Base-by-base conservation (phyloP, 2,329 filamentous ascomycete species). In the Metarhizium anisopliae region DNA sequence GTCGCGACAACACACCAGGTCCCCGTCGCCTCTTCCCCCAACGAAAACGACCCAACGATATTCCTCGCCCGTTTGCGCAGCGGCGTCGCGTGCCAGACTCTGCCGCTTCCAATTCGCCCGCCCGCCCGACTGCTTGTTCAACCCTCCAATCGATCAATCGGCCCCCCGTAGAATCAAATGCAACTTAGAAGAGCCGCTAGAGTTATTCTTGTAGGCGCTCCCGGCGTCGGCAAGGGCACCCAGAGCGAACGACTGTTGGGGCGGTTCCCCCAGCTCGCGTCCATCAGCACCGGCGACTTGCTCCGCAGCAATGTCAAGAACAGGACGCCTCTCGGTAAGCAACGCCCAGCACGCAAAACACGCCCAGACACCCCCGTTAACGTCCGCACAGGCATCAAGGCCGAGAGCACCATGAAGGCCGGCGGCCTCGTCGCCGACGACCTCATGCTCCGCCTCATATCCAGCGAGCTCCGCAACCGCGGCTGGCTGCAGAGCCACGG, bases 171-270 rank as follows among this genome's bases (percentile, higher is more conserved):
- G 67, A 61, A 25, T 25, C 25, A 25, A 25, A 85, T 86, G 83
- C 79, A 83, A 74, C 82, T 95, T 67, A 81, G 80, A 62, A 85
- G 81, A 74, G 93, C 94, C 56, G 94, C 94, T 55, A 88, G 94
- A 60, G 86, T 97, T 60, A 97, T 99, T 68, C 84, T 99, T 62
- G 84, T 99, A 64, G 94, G 94, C 64, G 92, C 93, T 53, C 94
- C 94, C n/a, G 92, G 92, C 57, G 94, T 96, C 56, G 94, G 94
- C 60, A 99, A 99, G 72, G 94, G 93, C 60, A 99, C 94, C 3
- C 94, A 99, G 76, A 90, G 90, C 53, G 89, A 95, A 71, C 85
- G 94, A 59, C 78, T 99, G 59, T 85, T 97, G 63, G 78, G 85
- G 63, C 85, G 89, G 62, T 99, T 94, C 68, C 90, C 92, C 3